A percentile compares a stretch with the other conserved stretches of the same genome.
Evolutionary conservation across 2,329 filamentous ascomycete species (phyloP).

Genomic region (Colletotrichum salicis): DNA sequence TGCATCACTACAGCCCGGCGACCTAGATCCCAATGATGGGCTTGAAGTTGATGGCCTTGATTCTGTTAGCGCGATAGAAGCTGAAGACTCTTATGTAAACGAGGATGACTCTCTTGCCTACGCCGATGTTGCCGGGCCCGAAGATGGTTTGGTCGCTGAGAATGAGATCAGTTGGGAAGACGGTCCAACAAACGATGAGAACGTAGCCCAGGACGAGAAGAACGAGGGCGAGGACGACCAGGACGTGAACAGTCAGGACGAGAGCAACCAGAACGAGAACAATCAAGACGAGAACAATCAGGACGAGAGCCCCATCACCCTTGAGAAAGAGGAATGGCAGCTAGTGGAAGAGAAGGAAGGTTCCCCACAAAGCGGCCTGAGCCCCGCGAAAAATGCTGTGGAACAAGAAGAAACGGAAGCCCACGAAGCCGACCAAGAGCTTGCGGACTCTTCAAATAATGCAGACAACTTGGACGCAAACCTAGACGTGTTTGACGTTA

Average conservation of each 20-base stretch:
- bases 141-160: slow-evolving; percentile 8
- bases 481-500: background rate
- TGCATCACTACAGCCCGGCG: background rate
- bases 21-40: background rate
- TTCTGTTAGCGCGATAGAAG: background rate
- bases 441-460: slow-evolving; percentile 36
- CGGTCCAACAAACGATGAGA: slow-evolving; percentile 7
- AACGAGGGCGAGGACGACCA: no score
- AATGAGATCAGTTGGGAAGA: slow-evolving; percentile 39
- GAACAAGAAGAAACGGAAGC: slow-evolving; percentile 24
- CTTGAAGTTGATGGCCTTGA: background rate
- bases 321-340: slow-evolving; percentile 22
- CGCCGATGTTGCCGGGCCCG: background rate
- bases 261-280: no score
- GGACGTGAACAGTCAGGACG: background rate
- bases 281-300: background rate
- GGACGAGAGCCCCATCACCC: background rate
- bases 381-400: slow-evolving; percentile 13
- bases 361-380: slow-evolving; percentile 34
- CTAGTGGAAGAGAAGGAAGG: slow-evolving; percentile 6
- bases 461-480: slow-evolving; percentile 28
- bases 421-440: slow-evolving; percentile 32
- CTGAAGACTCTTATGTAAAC: slow-evolving; percentile 7
- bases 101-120: background rate
- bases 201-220: background rate